Evolutionary conservation across 192 early-diverging fungal species (phyloP).

Genomic region (Oehlia diaphana): DNA sequence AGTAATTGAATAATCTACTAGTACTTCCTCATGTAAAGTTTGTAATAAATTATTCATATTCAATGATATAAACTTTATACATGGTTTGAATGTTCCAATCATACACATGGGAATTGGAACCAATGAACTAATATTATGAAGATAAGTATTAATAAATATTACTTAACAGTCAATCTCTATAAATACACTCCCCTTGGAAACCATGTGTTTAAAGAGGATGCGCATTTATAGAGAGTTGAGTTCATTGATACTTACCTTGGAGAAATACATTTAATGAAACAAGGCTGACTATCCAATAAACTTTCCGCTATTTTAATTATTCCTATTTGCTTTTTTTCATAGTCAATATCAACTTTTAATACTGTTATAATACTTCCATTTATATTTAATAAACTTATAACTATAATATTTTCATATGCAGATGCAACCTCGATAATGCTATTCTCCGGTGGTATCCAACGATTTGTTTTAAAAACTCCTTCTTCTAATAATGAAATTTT

Average conservation of each 20-base stretch:
- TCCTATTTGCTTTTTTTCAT: neutral
- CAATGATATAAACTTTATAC: slow-evolving; percentile 11
- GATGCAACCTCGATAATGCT: slow-evolving; percentile 5
- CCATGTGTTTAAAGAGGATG: too few relatives aligned
- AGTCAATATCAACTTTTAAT: neutral
- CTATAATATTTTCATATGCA: neutral
- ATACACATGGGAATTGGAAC: slow-evolving; percentile 5
- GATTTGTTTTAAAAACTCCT: neutral
- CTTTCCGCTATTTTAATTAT: neutral
- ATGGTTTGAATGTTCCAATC: slow-evolving; percentile 16
- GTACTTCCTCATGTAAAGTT: slow-evolving; percentile 2
- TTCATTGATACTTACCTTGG: slow-evolving; percentile 2
- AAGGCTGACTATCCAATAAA: neutral
- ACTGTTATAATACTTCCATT: slow-evolving; percentile 1
- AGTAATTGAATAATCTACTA: neutral
- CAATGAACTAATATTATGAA: neutral
- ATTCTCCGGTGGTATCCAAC: slow-evolving; percentile 12
- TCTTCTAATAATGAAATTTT: neutral
- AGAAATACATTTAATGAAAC: slow-evolving; percentile 4
- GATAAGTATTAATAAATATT: neutral
- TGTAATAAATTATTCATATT: neutral
- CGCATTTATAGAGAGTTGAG: too few relatives aligned
- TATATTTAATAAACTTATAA: neutral
- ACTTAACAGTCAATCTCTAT: too few relatives aligned
- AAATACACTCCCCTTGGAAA: too few relatives aligned